These are phyloP conservation scores for Hypoxylon sp. DNA, from an alignment of 2,329 filamentous ascomycete species.

Conservation along the genomic window DNA sequence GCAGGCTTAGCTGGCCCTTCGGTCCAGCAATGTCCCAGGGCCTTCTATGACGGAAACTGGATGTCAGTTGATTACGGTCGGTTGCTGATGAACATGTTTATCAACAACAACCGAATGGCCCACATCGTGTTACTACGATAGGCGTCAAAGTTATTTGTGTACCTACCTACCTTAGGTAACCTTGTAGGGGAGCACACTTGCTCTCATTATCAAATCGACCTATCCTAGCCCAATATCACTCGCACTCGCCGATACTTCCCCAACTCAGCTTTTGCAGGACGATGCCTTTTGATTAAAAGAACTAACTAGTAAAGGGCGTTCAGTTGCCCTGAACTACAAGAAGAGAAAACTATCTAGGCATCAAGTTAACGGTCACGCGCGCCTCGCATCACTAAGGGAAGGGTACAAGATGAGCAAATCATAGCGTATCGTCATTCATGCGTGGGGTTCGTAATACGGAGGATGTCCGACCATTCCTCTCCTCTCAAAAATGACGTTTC, in stretches of 20 bases:
- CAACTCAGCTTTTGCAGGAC: not conserved
- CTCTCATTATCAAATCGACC: not conserved
- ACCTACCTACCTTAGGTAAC: not conserved
- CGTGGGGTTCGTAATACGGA: slow-evolving; percentile 52
- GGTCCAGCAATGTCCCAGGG: not conserved
- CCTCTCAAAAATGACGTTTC: slow-evolving; percentile 38
- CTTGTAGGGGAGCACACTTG: not conserved
- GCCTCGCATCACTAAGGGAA: not conserved
- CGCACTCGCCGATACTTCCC: not conserved
- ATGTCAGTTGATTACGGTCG: not conserved
- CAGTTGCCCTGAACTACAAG: too few species aligned
- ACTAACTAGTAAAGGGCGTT: not conserved
- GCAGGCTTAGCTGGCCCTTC: too few species aligned
- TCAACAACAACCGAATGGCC: not conserved
- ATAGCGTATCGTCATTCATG: slow-evolving; percentile 56
- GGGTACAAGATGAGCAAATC: slow-evolving; percentile 37
- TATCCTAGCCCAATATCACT: not conserved
- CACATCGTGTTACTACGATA: not conserved
- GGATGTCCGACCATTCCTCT: slow-evolving; percentile 41
- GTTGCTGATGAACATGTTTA: not conserved
- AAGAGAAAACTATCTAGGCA: not conserved
- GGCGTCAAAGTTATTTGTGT: not conserved
- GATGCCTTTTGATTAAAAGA: not conserved
- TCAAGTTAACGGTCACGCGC: not conserved
- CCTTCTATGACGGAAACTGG: not conserved